Base-by-base conservation (phyloP, 371 early-diverging fungal species). In the Mortierella sp. region DNA sequence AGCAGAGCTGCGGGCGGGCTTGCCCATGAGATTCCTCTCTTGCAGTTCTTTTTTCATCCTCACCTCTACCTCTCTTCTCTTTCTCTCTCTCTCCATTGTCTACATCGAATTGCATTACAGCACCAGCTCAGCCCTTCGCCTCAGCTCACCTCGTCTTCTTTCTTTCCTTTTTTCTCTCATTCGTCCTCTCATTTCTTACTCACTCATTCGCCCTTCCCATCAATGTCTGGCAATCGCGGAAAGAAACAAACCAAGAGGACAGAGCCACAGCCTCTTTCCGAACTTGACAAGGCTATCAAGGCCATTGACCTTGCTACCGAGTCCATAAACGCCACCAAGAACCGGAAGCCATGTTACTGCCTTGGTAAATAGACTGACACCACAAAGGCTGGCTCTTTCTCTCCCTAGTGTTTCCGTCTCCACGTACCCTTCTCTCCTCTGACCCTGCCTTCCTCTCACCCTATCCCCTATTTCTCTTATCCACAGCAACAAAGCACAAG, bases 401-500 rank as follows among this genome's bases (percentile, higher is more conserved):
- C 26, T 16, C n/a, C n/a, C 23, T 14, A n/a, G 37, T 12, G 14
- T 11, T 12, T 25, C 7, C 23, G 1, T 11, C 47, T 64, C 29
- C 37, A 37, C 9, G 37, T 9, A 37, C 37, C 37, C 37, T 37
- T 37, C 37, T n/a, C n/a, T n/a, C n/a, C 37, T 9, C 37, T 37
- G 23, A 26, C 19, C 23, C 21, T 7, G 23, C 21, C 53, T 9
- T 53, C 9, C 9, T 21, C 53, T 53, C 23, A 4, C 21, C 23
- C 53, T 53, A 19, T 4, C 16, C 26, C 16, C 9, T 3, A 5
- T 37, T 3, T 37, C 21, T 23, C 53, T 53, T 21, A 29, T 16
- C 12, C 5, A 67, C 74, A 90, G 96, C 95, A 1, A 88, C 92
- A 0, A 89, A 89, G 30, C 97, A 97, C 77, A 87, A 86, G 21